Percentiles rank a stretch among this genome's conserved stretches.
phyloP scores from a whole-genome alignment of 345 rosid genomes.

The Litchi chinensis region DNA sequence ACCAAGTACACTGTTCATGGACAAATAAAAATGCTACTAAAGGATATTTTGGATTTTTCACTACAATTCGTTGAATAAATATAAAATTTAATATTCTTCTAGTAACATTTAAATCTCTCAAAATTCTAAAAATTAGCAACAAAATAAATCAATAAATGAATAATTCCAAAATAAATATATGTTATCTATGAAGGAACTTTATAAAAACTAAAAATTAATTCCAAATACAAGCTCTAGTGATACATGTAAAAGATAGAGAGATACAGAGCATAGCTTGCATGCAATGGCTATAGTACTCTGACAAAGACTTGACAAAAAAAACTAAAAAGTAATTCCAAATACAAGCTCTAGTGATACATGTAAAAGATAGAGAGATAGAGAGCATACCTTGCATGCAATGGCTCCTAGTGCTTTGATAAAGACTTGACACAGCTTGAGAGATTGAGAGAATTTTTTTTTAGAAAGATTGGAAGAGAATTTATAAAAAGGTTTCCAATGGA shows the following conservation, averaged over 20 bases:
- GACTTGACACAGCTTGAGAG: too few relatives aligned
- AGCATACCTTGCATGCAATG: constrained; percentile 3
- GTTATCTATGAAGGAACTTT: not conserved
- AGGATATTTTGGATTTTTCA: not conserved
- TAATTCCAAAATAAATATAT: too few relatives aligned
- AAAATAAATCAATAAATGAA: too few relatives aligned
- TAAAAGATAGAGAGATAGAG: too few relatives aligned
- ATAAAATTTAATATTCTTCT: not conserved
- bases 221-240: not conserved
- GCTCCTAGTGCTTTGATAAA: not conserved
- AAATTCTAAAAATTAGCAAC: not conserved
- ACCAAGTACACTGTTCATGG: not conserved
- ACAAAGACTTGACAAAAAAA: too few relatives aligned
- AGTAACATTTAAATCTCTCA: too few relatives aligned
- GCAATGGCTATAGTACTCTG: not conserved
- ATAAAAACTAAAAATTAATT: too few relatives aligned
- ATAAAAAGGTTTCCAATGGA: not conserved
- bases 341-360: not conserved
- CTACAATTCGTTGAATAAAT: too few relatives aligned
- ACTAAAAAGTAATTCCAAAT: not conserved
- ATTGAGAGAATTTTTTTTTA: too few relatives aligned
- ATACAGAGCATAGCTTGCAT: not conserved
- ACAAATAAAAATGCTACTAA: not conserved
- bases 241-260: not conserved
- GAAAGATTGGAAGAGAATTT: not conserved